Base-by-base conservation (phyloP, 805 yeast genomes). In the Candida maris region DNA sequence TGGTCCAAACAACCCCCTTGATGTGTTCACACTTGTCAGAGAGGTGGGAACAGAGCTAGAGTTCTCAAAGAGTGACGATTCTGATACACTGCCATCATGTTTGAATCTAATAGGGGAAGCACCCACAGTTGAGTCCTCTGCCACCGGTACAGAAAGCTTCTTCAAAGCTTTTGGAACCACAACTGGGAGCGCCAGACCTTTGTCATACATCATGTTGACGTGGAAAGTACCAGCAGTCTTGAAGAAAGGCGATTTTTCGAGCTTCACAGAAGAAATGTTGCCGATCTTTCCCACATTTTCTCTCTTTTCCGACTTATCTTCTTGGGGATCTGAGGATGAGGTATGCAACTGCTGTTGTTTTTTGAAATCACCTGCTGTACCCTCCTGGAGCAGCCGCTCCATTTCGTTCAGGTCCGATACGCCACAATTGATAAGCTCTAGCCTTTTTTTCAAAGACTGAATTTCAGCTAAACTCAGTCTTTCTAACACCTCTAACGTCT, bases 401-500 rank as follows among this genome's bases (percentile, higher is more conserved):
- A 38, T 12, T 8, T 35, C 35, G 10, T 15, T 9, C 4, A 25
- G 29, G 30, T 42, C 44, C 3, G 32, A 30, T n/a, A 50, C 41
- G 6, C 46, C 52, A 10, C 28, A 29, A 6, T 35, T 21, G 19
- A 35, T 28, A 18, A 47, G 33, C 1, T 32, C 20, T 1, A n/a
- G n/a, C 6, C 25, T 39, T 8, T 44, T 40, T 9, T 37, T 21
- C 12, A 49, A 16, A 10, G 41, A 37, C 6, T 33, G 34, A 5
- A 44, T 9, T 8, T 25, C 20, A 10, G 32, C 27, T 5, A 28
- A 20, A 6, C 30, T 25, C 8, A 37, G 20, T 14, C 19, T 39
- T 21, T 45, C 48, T 1, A 46, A 13, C 8, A 17, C 27, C 6
- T 32, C 33, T 12, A 51, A 14, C 30, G 49, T 51, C 4, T 23